Evolutionary conservation across 2,329 filamentous ascomycete species (phyloP), one percentile per base, ranked within the genome.

Genomic region (Colletotrichum lindemuthianum): DNA sequence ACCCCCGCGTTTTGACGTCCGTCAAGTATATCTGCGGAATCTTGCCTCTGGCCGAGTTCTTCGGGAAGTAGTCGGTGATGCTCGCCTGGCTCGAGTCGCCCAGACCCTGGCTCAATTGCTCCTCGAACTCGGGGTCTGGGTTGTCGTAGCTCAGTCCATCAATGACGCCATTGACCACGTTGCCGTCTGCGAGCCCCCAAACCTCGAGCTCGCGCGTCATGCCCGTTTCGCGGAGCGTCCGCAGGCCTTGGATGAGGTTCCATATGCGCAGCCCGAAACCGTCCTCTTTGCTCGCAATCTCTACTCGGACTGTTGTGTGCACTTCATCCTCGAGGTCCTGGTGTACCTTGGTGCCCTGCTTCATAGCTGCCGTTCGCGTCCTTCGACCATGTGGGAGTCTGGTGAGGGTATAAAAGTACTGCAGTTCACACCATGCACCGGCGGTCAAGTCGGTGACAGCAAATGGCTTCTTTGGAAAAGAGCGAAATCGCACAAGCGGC

Each of bases 391-490:
- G 81, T 0, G 84, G 85, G 4, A 87, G 87, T 59, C 87, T 89
- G 3, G 89, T 92, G 59, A 99, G 83, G 0, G 88, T 92, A 78
- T 96, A 97, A 82, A 89, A 93, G 72, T 97, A 96, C 75, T 98
- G 94, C 64, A 98, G 77, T 77, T 99, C 95, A 75, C 96, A 99
- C 96, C 96, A 99, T 8, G 94, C 90, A 2, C 94, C 94, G 1
- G 92, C 91, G 0, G 94, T 88, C 32, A 98, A 79, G 75, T 99
- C 96, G 2, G 92, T 93, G 1, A 98, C 96, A 0, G 92, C 93
- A 8, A 98, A 84, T 0, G 92, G 88, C 73, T 92, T 95, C 72
- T 85, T 90, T 0, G 92, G 92, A 60, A 86, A 89, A 1, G 88
- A 88, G 41, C 94, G 90, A 71, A 97, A 97, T 39, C 91, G 88